Evolutionary conservation across 495 filamentous ascomycete genomes (phyloP).

Genomic region (Podospora australis): DNA sequence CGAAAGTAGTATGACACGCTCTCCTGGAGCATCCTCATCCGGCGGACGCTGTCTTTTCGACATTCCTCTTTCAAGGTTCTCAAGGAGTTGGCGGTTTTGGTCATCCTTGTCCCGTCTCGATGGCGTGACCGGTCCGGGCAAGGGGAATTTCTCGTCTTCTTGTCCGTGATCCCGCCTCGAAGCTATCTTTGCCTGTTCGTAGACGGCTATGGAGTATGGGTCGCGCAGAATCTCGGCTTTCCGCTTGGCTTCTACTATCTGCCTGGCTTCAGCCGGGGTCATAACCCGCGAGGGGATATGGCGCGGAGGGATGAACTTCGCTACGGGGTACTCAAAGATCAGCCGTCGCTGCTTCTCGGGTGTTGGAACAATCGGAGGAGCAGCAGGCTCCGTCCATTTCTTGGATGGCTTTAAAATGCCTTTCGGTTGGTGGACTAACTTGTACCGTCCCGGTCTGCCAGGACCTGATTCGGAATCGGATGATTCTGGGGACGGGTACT

Average conservation of each 20-base stretch:
- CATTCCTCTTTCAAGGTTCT: slow-evolving; percentile 9
- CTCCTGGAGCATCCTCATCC: no score
- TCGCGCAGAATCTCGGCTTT: slow-evolving; percentile 13
- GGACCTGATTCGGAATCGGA: neutral
- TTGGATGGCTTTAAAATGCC: slow-evolving; percentile 22
- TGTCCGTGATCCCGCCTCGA: neutral
- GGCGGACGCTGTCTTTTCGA: no score
- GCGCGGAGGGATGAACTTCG: slow-evolving; percentile 12
- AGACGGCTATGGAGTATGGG: no score
- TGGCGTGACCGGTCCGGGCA: no score
- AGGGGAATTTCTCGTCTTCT: no score
- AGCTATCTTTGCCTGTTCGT: neutral
- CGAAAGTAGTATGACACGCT: no score
- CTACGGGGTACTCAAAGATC: slow-evolving; percentile 21
- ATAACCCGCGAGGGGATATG: slow-evolving; percentile 17
- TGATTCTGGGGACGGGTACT: slow-evolving; percentile 11
- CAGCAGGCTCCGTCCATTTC: slow-evolving; percentile 6
- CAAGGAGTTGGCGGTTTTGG: slow-evolving; percentile 1
- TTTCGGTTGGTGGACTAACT: slow-evolving; percentile 15
- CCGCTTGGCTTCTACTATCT: slow-evolving; percentile 4
- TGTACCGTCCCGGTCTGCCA: slow-evolving; percentile 4
- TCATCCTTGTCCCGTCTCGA: no score
- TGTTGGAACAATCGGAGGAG: slow-evolving; percentile 20
- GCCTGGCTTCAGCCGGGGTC: slow-evolving; percentile 6
- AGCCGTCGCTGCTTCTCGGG: slow-evolving; percentile 20